These are phyloP conservation scores for Sporobolomyces roseus DNA, from an alignment of 768 basidiomycete genomes.

Conservation along the genomic window DNA sequence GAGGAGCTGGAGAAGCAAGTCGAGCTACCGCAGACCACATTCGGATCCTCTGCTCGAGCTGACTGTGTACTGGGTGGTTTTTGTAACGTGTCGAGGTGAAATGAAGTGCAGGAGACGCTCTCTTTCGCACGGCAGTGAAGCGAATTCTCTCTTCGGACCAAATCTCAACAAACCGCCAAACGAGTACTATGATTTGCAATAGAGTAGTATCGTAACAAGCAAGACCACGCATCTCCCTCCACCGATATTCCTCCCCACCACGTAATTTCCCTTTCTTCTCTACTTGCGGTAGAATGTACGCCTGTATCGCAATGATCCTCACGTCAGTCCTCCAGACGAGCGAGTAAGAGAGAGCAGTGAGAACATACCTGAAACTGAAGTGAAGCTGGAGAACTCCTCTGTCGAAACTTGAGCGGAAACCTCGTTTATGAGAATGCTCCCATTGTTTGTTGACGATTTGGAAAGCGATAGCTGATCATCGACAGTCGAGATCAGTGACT, in stretches of 20 bases:
- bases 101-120: neutral
- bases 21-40: slow-evolving; percentile 34
- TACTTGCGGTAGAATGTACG: slow-evolving; percentile 14
- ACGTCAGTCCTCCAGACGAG: neutral
- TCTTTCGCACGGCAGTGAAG: too few relatives aligned
- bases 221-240: too few relatives aligned
- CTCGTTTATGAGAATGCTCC: slow-evolving; percentile 98
- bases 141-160: too few relatives aligned
- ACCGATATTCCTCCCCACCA: too few relatives aligned
- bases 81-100: neutral
- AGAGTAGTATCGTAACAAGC: too few relatives aligned
- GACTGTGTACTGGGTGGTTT: too few relatives aligned
- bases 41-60: too few relatives aligned
- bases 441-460: slow-evolving; percentile 95
- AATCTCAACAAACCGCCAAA: too few relatives aligned
- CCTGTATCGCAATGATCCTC: neutral
- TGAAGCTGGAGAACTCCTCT: slow-evolving; percentile 90
- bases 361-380: slow-evolving; percentile 74
- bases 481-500: neutral
- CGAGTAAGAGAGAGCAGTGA: neutral
- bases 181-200: too few relatives aligned
- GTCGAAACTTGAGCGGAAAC: slow-evolving; percentile 95
- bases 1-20: slow-evolving; percentile 28
- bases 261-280: neutral
- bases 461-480: slow-evolving; percentile 78